Evolutionary conservation across 345 rosid genomes (phyloP), one percentile per base, ranked within the genome.

Genomic region (Salix exigua): DNA sequence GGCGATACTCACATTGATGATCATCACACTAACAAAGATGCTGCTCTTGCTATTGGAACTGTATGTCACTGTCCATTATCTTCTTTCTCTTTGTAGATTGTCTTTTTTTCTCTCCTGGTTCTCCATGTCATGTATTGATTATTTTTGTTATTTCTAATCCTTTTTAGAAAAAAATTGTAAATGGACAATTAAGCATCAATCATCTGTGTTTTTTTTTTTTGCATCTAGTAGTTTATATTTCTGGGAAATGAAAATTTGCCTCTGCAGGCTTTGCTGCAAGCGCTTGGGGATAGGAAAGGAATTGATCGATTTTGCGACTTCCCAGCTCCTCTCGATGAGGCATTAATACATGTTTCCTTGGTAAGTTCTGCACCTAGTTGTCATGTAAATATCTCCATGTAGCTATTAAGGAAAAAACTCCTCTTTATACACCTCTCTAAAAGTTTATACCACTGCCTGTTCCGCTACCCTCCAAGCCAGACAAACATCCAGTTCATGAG

Each of bases 311-410:
- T 93, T 31, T 97, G 98, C 26, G 94, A 93, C 81, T 96, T 92
- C 81, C 87, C 97, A 18, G 97, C 97, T 82, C 95, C 99, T 64
- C 97, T 92, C 65, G 99, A 93, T 82, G 98, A 93, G 86, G 98
- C 97, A 28, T 82, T 92, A 51, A 74, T 91, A 73, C 98, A 92
- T 83, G 98, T 92, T 82, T 84, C 94, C 6, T 78, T 90, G 97
- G 99, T 91, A 86, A 73, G 65, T 50, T 70, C 4, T 63, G 21
- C 44, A 14, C 18, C 0, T 40, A 16, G 19, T 42, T 62, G 12
- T 70, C 28, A 40, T 64, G 26, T 58, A n/a, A 23, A n/a, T 58
- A 58, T 58, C 63, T 9, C 28, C 12, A n/a, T 58, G 28, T 4
- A 58, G 62, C 28, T 58, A 58, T 23, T 58, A n/a, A n/a, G 5